A percentile compares a stretch with the other conserved stretches of the same genome.
Evolutionary conservation across 2,329 filamentous ascomycete genomes (phyloP).

Genomic region (Colletotrichum sp.): DNA sequence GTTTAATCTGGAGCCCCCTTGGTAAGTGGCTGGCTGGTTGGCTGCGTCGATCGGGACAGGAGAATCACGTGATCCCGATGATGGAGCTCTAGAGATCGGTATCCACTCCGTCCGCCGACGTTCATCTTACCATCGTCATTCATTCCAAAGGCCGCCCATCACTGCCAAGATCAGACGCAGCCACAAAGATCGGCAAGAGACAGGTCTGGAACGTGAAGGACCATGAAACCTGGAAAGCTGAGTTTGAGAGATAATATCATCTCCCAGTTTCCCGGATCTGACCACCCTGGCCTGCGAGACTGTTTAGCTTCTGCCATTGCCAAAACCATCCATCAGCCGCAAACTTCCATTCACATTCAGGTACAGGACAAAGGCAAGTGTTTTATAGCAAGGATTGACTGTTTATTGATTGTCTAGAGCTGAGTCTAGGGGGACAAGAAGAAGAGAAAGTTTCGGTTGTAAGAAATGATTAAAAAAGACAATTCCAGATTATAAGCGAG

Average conservation of each 20-base stretch:
- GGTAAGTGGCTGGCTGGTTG: neutral
- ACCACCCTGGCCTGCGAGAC: too few relatives aligned
- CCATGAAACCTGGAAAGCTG: neutral
- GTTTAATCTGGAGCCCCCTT: neutral
- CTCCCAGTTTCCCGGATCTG: neutral
- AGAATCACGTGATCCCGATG: neutral
- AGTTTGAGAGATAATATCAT: neutral
- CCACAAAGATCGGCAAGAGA: neutral
- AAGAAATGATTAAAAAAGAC: conserved; percentile 10
- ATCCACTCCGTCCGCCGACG: neutral
- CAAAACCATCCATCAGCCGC: neutral
- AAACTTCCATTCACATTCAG: neutral
- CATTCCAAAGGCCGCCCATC: neutral
- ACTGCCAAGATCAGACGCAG: neutral
- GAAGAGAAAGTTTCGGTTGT: conserved; percentile 2
- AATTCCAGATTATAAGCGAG: neutral
- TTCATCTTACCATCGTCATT: neutral
- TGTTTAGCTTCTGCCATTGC: neutral
- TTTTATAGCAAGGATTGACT: conserved; percentile 6
- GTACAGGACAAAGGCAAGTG: neutral
- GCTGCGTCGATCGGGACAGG: neutral
- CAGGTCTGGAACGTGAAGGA: neutral
- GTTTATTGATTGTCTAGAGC: conserved; percentile 3
- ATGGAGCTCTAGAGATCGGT: neutral
- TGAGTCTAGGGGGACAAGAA: neutral